Evolutionary conservation across 1,284 basidiomycete genomes (phyloP).

Genomic region (Naganishia sp.): DNA sequence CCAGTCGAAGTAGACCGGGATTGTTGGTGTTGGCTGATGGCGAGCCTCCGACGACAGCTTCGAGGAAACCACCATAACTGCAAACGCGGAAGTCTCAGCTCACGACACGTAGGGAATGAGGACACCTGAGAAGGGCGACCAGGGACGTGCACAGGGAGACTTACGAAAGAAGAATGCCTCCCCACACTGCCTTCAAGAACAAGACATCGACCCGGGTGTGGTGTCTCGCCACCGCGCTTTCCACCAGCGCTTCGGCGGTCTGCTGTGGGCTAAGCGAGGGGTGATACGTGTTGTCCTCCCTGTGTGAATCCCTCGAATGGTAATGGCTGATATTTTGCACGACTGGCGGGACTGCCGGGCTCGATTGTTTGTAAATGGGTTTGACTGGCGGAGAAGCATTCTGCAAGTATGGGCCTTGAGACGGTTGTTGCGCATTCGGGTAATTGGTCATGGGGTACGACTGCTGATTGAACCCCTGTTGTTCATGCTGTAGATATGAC

Average conservation of each 20-base stretch:
- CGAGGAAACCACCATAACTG: conserved; percentile 29
- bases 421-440: not conserved
- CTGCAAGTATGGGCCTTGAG: conserved; percentile 6
- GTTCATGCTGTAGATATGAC: too few species aligned
- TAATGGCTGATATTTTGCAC: conserved; percentile 13
- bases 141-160: not conserved
- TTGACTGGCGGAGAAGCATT: not conserved
- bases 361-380: not conserved
- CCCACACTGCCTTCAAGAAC: conserved; percentile 32
- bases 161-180: conserved; percentile 28
- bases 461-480: conserved; percentile 1
- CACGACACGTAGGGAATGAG: not conserved
- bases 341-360: conserved; percentile 3
- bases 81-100: too few species aligned
- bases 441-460: not conserved
- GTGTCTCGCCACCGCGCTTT: conserved; percentile 29
- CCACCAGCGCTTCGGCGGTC: conserved; percentile 30
- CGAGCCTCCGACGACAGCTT: conserved; percentile 33
- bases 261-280: conserved; percentile 26
- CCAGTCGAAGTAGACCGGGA: conserved; percentile 29
- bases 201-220: conserved; percentile 27
- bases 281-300: conserved; percentile 21
- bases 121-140: not conserved
- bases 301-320: conserved; percentile 21
- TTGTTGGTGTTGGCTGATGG: conserved; percentile 31